phyloP scores from a whole-genome alignment of 768 basidiomycete genomes.

The Leucocoprinus birnbaumii region DNA sequence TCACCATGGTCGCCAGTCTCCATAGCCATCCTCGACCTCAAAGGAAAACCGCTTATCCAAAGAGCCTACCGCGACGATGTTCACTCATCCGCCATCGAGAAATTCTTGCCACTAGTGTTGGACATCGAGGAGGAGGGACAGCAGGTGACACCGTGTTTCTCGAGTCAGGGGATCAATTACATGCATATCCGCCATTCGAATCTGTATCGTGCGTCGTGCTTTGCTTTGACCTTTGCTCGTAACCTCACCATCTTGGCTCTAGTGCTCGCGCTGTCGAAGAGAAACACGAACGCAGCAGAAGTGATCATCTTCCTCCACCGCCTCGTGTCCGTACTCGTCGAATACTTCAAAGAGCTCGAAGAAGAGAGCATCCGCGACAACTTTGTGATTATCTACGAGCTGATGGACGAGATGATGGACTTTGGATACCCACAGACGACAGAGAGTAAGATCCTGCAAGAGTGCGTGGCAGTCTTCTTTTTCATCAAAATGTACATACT shows the following conservation, averaged over 20 bases:
- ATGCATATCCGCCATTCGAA: conserved; percentile 99
- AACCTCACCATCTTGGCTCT: background rate
- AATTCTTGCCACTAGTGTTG: conserved; percentile 88
- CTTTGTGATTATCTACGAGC: conserved; percentile 98
- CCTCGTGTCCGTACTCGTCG: conserved; percentile 86
- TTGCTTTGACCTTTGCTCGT: too few species aligned
- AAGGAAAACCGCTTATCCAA: conserved; percentile 97
- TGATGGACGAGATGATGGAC: conserved; percentile 99
- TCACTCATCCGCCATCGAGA: conserved; percentile 82
- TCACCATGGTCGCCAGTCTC: conserved; percentile 50
- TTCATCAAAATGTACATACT: background rate
- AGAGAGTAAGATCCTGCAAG: conserved; percentile 98
- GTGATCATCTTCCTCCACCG: conserved; percentile 96
- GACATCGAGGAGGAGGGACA: conserved; percentile 98
- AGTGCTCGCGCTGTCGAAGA: conserved; percentile 96
- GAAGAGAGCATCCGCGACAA: conserved; percentile 99
- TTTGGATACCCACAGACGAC: conserved; percentile 99
- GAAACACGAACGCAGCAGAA: conserved; percentile 94
- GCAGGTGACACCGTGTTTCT: conserved; percentile 95
- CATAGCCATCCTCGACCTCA: conserved; percentile 95
- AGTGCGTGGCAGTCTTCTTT: conserved; percentile 49
- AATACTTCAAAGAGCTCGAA: conserved; percentile 99
- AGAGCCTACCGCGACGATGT: conserved; percentile 97
- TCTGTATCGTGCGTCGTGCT: conserved; percentile 78
- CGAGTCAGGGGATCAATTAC: conserved; percentile 93